phyloP scores from a whole-genome alignment of 169 alveolate genomes.

The Plasmodium cynomolgi region DNA sequence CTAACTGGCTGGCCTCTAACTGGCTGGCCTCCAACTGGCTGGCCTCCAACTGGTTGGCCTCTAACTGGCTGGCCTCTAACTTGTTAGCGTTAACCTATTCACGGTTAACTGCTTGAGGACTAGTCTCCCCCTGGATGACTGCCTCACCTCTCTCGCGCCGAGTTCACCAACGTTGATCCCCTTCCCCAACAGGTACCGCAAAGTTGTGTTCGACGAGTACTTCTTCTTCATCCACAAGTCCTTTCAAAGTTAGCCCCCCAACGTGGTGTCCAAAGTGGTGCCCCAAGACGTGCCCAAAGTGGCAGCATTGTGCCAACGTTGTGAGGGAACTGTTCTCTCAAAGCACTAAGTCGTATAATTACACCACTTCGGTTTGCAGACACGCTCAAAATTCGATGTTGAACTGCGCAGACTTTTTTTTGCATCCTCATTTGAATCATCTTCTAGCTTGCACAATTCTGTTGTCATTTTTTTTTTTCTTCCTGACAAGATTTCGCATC shows the following conservation, averaged over 20 bases:
- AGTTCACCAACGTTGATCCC: neutral
- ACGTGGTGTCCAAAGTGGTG: neutral
- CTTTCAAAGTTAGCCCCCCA: conserved; percentile 49
- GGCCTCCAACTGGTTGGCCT: too few species aligned
- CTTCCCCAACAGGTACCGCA: conserved; percentile 19
- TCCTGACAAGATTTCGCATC: conserved; percentile 8
- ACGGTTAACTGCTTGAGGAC: neutral
- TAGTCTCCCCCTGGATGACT: neutral
- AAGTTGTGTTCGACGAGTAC: conserved; percentile 36
- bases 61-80: too few species aligned
- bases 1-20: too few species aligned
- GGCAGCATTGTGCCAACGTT: neutral
- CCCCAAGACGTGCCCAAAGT: neutral
- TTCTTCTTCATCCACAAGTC: conserved; percentile 61
- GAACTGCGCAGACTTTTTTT: neutral
- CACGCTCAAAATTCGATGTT: neutral
- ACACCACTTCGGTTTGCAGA: neutral
- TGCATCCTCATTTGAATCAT: neutral
- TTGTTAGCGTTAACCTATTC: neutral
- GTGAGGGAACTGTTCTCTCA: neutral
- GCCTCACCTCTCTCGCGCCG: neutral
- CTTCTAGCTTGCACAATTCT: neutral
- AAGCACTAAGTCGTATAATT: neutral
- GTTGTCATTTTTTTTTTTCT: neutral
- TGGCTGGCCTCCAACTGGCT: too few species aligned